Percentiles rank a stretch among this genome's conserved stretches.
These are phyloP conservation scores for Phoenix roebelenii DNA, from an alignment of 176 grass and related monocot species.

Conservation along the genomic window DNA sequence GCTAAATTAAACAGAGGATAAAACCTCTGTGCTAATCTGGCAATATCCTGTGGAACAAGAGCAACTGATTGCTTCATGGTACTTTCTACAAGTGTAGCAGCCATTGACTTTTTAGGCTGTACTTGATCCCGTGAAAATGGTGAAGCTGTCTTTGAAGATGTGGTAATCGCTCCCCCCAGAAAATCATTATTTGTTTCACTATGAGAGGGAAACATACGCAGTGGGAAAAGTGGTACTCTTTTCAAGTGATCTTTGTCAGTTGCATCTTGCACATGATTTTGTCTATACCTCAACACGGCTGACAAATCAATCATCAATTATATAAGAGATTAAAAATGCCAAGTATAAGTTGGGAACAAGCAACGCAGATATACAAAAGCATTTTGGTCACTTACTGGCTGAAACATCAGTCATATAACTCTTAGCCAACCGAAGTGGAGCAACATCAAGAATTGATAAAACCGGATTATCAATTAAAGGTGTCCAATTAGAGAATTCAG, in stretches of 20 bases:
- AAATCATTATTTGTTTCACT: slow-evolving; percentile 27
- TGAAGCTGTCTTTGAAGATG: slow-evolving; percentile 19
- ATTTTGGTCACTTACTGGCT: slow-evolving; percentile 38
- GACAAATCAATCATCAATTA: slow-evolving; percentile 9
- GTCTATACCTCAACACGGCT: slow-evolving; percentile 61
- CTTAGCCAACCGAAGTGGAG: slow-evolving; percentile 47
- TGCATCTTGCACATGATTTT: slow-evolving; percentile 53
- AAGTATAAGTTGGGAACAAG: too few relatives aligned
- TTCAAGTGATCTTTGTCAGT: slow-evolving; percentile 42
- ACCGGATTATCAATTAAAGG: slow-evolving; percentile 55
- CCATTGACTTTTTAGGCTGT: slow-evolving; percentile 66
- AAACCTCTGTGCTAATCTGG: slow-evolving; percentile 61
- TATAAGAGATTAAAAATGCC: too few relatives aligned
- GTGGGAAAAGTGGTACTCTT: slow-evolving; percentile 74
- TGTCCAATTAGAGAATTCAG: slow-evolving; percentile 31
- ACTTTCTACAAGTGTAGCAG: slow-evolving; percentile 73
- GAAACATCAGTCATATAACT: slow-evolving; percentile 62
- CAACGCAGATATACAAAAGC: too few relatives aligned
- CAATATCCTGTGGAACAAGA: slow-evolving; percentile 65
- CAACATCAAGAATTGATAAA: slow-evolving; percentile 73
- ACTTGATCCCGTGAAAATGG: slow-evolving; percentile 30
- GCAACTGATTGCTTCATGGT: slow-evolving; percentile 58
- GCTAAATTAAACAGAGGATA: slow-evolving; percentile 46
- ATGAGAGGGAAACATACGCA: slow-evolving; percentile 12
- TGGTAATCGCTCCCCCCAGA: slow-evolving; percentile 25